Percentiles rank a stretch among this genome's conserved stretches.
Evolutionary conservation across 768 basidiomycete genomes (phyloP).

Genomic region (Trametes elegans): DNA sequence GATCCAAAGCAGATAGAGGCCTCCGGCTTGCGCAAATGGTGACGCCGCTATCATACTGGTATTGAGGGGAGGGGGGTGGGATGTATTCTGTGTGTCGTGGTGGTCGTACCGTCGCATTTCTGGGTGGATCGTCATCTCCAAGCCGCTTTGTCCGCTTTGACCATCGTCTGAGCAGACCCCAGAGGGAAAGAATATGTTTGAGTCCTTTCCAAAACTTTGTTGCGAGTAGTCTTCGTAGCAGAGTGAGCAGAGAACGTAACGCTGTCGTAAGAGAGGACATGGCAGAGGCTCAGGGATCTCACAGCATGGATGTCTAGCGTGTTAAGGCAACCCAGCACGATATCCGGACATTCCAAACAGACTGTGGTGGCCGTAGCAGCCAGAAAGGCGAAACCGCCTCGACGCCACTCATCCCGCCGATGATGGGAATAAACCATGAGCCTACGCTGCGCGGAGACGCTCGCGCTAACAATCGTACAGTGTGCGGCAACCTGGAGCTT

Average conservation of each 20-base stretch:
- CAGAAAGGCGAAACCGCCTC: neutral
- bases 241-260: slow-evolving; percentile 2
- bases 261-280: slow-evolving; percentile 6
- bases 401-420: neutral
- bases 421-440: neutral
- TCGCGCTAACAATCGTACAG: no score
- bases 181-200: slow-evolving; percentile 1
- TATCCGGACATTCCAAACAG: no score
- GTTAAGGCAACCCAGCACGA: no score
- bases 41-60: neutral
- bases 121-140: neutral
- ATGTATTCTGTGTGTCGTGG: neutral
- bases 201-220: neutral
- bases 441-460: no score
- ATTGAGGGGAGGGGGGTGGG: neutral
- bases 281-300: neutral
- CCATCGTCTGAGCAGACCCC: neutral
- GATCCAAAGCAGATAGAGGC: slow-evolving; percentile 14
- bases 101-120: neutral
- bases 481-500: no score
- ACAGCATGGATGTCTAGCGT: neutral
- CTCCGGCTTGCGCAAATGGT: slow-evolving; percentile 16
- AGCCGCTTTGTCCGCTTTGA: neutral
- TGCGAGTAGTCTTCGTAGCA: slow-evolving; percentile 3
- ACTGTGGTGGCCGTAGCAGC: neutral